Evolutionary conservation across 2,329 filamentous ascomycete species (phyloP), one percentile per base, ranked within the genome.

Genomic region (Pyrenochaeta sp.): DNA sequence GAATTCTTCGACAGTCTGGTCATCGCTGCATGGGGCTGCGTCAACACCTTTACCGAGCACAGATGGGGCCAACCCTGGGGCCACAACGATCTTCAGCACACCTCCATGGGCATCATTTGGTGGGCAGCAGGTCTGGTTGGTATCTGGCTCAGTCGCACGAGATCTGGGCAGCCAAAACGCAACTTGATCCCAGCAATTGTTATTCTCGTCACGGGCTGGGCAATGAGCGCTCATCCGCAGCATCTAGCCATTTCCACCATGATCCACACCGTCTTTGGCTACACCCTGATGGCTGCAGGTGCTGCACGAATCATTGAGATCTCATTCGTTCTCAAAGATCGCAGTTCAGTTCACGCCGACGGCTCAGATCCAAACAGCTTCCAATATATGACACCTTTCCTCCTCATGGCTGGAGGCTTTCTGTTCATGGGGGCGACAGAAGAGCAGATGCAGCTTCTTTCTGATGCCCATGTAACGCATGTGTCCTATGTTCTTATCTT

Each of bases 41-140:
- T 99, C 73, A 99, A 97, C 72, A 97, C 94, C 7, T 97, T 99
- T 60, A 99, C 94, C 13, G 94, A 97, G 72, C 94, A 99, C 68
- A 84, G 88, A 38, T 99, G 94, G 94, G 94, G 94, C 41, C 80
- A 80, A 1, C 81, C 83, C 0, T 99, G 94, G 94, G 90, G 88
- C 38, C 85, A 83, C 72, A 97, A 96, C 65, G 94, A 99, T 71
- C 84, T 96, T 75, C 93, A 99, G 71, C 94, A 99, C 72, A 99
- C 94, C 0, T 90, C 89, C n/a, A 97, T 99, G 93, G 94, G 94
- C n/a, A 84, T 99, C 51, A 85, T 99, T 37, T 99, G 94, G 94
- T 99, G 93, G 93, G 89, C 86, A 61, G 93, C 94, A 6, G 94
- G 94, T 17, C 76, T 99, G 20, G 82, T 93, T 8, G 94, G 94